Base-by-base conservation (phyloP, 768 basidiomycete genomes). In the Termitomyces eurrhizus region DNA sequence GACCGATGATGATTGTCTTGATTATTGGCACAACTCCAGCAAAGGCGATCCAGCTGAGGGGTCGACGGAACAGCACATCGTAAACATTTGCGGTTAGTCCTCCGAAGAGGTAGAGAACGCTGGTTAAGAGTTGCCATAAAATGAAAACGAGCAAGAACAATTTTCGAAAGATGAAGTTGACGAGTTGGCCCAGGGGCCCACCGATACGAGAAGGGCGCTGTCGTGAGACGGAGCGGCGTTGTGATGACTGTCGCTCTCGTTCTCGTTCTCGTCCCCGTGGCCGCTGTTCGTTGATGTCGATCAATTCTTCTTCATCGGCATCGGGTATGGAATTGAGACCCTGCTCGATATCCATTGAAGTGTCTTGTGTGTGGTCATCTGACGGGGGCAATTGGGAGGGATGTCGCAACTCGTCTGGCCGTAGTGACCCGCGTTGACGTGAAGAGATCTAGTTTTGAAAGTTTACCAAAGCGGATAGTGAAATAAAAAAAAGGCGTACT, bases 281-380 rank as follows among this genome's bases (percentile, higher is more conserved):
- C 16, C 56, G 55, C 61, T 65, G 69, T 58, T 60, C 67, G 65
- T 57, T 67, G 68, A 32, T 64, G 64, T 55, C 67, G 65, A 32
- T 62, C 68, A 61, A 52, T 67, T 59, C 73, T 33, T 74, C 77
- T 67, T 89, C 88, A 3, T 90, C 84, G 33, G 78, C 76, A 75
- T 91, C 90, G 6, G 81, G 77, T 66, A 91, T 88, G 8, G 86
- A 82, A 26, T 82, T 74, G 32, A 91, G 78, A 2, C 83, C 80
- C 63, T 80, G 77, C 59, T 84, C 83, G 35, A 78, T 72, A 29
- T 82, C 69, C 52, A 78, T 65, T 3, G 81, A 79, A 9, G 73
- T 73, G 33, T 82, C 76, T 53, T 69, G 62, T 37, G 64, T 65
- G 29, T 65, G 33, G 12, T 72, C 65, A 37, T 65, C 60, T 26